phyloP scores from a whole-genome alignment of 2,329 filamentous ascomycete species.

The Alternaria brassicicola region DNA sequence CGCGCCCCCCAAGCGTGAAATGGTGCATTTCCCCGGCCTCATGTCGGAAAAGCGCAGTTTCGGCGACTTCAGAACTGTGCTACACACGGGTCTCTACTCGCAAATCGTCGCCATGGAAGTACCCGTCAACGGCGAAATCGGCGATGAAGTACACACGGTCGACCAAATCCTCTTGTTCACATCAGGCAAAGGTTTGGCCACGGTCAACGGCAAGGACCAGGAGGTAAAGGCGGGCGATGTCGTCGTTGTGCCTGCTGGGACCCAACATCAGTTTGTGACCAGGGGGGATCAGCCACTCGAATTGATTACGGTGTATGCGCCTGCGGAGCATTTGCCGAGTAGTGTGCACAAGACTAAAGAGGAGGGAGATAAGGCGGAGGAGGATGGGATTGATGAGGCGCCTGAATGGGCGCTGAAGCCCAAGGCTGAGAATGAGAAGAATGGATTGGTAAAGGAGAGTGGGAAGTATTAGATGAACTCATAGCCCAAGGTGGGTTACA shows the following conservation, averaged over 20 bases:
- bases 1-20: slow-evolving; percentile 51
- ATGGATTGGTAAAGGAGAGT: slow-evolving; percentile 58
- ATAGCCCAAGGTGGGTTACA: no score
- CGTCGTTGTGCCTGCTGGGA: slow-evolving; percentile 68
- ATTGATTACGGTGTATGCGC: slow-evolving; percentile 67
- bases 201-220: slow-evolving; percentile 64
- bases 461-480: slow-evolving; percentile 33
- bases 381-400: slow-evolving; percentile 65
- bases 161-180: slow-evolving; percentile 71
- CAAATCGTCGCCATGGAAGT: slow-evolving; percentile 71
- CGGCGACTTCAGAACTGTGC: slow-evolving; percentile 64
- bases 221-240: slow-evolving; percentile 62
- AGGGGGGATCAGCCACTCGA: slow-evolving; percentile 64
- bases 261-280: slow-evolving; percentile 70
- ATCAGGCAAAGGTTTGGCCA: slow-evolving; percentile 63
- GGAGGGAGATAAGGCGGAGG: slow-evolving; percentile 66
- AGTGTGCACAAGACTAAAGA: slow-evolving; percentile 69
- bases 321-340: slow-evolving; percentile 65
- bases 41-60: slow-evolving; percentile 61
- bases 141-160: slow-evolving; percentile 69
- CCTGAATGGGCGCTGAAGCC: slow-evolving; percentile 64
- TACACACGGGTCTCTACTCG: slow-evolving; percentile 67
- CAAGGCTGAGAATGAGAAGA: slow-evolving; percentile 64
- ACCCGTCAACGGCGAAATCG: slow-evolving; percentile 67
- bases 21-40: slow-evolving; percentile 67